Conservation (phyloP, 768 basidiomycete genomes). For the Kwoniella pini region DNA sequence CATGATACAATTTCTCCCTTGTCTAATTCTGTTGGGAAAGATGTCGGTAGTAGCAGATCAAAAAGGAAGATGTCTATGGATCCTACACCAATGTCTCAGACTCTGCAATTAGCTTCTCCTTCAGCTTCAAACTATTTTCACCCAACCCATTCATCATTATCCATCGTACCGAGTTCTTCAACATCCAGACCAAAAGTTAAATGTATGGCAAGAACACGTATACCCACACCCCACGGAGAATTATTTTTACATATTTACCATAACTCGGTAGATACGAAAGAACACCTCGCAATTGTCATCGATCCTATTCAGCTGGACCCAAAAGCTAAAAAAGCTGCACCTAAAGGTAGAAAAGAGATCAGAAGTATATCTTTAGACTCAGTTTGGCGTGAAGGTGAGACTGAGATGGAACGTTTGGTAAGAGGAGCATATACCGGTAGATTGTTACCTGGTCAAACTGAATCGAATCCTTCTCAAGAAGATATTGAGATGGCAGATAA, state of each 20-base stretch:
- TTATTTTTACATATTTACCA: conserved; percentile 93
- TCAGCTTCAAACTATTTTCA: conserved; percentile 25
- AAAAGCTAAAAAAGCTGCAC: conserved; percentile 25
- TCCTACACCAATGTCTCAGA: conserved; percentile 40
- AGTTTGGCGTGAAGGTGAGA: conserved; percentile 79
- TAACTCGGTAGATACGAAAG: conserved; percentile 86
- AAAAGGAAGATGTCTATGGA: conserved; percentile 50
- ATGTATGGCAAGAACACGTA: conserved; percentile 95
- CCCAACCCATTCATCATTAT: conserved; percentile 1
- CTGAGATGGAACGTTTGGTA: conserved; percentile 87
- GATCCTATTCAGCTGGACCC: conserved; percentile 79
- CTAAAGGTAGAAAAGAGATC: conserved; percentile 63
- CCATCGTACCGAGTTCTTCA: background rate
- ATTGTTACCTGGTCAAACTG: conserved; percentile 47
- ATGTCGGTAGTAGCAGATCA: conserved; percentile 7
- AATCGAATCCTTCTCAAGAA: conserved; percentile 1
- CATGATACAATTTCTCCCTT: conserved; percentile 1
- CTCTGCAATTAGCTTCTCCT: conserved; percentile 36
- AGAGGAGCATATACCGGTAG: conserved; percentile 91
- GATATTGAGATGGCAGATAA: conserved; percentile 3
- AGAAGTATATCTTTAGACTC: conserved; percentile 79
- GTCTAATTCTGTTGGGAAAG: conserved; percentile 17
- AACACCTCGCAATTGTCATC: conserved; percentile 92
- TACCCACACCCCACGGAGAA: conserved; percentile 92
- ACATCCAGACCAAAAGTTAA: conserved; percentile 64